These are phyloP conservation scores for Acorus gramineus DNA, from an alignment of 106 monocot species.

Conservation along the genomic window DNA sequence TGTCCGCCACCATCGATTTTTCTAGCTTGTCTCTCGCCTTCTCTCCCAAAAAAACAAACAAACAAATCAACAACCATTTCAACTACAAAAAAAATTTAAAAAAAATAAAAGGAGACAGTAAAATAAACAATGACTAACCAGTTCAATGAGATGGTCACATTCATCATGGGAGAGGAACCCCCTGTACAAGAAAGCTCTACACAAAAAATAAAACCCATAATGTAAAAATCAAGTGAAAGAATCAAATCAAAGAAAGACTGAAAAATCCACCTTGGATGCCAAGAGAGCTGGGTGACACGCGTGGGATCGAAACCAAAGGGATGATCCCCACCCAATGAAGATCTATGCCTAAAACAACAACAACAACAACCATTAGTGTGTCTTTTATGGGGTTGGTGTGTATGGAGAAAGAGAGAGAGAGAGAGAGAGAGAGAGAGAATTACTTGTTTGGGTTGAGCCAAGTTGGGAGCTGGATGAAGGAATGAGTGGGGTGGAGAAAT, in stretches of 20 bases:
- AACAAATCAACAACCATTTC: neutral
- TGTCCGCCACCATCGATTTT: constrained; percentile 82
- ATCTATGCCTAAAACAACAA: too few relatives aligned
- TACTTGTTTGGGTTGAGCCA: too few relatives aligned
- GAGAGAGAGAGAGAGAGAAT: too few relatives aligned
- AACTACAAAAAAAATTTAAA: neutral
- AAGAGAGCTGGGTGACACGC: constrained; percentile 46
- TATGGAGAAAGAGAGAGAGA: too few relatives aligned
- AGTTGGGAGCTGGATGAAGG: too few relatives aligned
- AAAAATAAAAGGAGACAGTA: neutral
- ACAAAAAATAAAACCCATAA: neutral
- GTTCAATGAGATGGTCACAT: constrained; percentile 56
- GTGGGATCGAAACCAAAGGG: constrained; percentile 24
- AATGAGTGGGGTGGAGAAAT: too few relatives aligned
- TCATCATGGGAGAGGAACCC: constrained; percentile 62
- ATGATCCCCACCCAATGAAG: too few relatives aligned
- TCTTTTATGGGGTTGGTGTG: too few relatives aligned
- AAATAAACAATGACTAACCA: constrained; percentile 27
- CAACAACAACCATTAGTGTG: too few relatives aligned
- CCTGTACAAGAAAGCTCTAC: constrained; percentile 51
- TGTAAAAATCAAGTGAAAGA: neutral
- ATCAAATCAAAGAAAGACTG: neutral
- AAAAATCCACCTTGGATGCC: constrained; percentile 24
- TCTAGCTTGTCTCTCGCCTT: constrained; percentile 65
- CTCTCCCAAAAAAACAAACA: neutral